Evolutionary conservation across 768 basidiomycete species (phyloP), one percentile per base, ranked within the genome.

Genomic region (Termitomyces sp.): DNA sequence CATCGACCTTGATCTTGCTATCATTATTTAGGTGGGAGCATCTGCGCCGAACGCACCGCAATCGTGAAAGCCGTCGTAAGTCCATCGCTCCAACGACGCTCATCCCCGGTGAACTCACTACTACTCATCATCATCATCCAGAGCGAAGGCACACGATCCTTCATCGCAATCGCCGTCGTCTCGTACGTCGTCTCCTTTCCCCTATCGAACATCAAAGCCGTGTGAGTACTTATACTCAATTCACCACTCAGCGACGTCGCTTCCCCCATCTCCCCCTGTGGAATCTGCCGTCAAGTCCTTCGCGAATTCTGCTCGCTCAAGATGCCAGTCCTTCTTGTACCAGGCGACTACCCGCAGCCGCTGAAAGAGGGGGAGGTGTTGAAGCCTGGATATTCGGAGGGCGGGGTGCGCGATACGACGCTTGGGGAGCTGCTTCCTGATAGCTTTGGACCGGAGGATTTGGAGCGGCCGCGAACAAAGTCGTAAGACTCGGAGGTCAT

Each of bases 1-100:
- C 18, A 11, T 45, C 38, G 15, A 49, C 48, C 13, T 40, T 49
- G 39, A 39, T 52, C 46, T 22, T 59, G 22, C 5, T 46, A 20
- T 48, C 12, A 46, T 7, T 33, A 65, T 62, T 42, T 13, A 96
- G 95, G 95, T 5, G 93, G 84, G 1, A 84, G 91, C 0, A 96
- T 98, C 61, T 98, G 96, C 66, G 96, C 96, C 0, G 96, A 99
- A 71, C 80, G 96, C 35, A 98, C 96, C 0, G 96, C 96, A 0
- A 79, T 99, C 57, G 90, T 94, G n/a, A 97, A 97, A 73, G 96
- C 94, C 32, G 87, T 90, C 22, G 95, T 96, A 64, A 73, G 92
- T 80, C 33, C n/a, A n/a, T 24, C 7, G 24, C 7, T 35, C 35
- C 1, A 2, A 16, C 15, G 2, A 36, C 11, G 36, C 8, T 15